Base-by-base conservation (phyloP, 2,329 filamentous ascomycete genomes). In the Botrytis medusae region DNA sequence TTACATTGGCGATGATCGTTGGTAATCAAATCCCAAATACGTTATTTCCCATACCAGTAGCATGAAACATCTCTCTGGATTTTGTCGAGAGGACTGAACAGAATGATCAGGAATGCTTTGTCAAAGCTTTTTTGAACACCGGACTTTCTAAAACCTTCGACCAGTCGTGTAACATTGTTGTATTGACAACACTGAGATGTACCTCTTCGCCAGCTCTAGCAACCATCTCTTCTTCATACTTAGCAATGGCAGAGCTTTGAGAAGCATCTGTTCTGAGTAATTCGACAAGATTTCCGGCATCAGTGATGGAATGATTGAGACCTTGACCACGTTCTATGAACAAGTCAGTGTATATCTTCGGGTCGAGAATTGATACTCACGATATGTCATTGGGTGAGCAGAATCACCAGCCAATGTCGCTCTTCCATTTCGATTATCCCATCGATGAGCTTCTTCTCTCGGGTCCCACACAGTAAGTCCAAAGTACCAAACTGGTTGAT, bases 311-410 rank as follows among this genome's bases (percentile, higher is more conserved):
- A 73, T 86, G 84, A 74, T 86, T 86, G n/a, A 86, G 80, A 0
- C 84, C 85, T 77, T 87, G 84, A 0, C 84, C 85, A 34, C 85
- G 82, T 76, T 86, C 87, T 89, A 74, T 67, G 40, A 5, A 61
- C 22, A 54, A 14, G 44, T 67, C 73, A 72, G 75, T 51, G 22
- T 72, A 25, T 25, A 51, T 42, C 5, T 16, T 34, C 22, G 62
- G 44, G 20, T 18, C 20, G n/a, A 51, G 7, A 2, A 54, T 48
- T n/a, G n/a, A 59, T 51, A 77, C 80, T 74, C 75, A 81, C 80
- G 80, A 72, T 78, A 81, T 46, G 81, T 81, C 81, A 82, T 82
- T 37, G 79, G 78, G 73, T 82, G 81, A n/a, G 80, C 81, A 25
- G 80, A 80, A 76, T 82, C 80, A 6, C 81, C 81, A 14, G 76